phyloP scores from a whole-genome alignment of 441 rosid species.

The Manihot esculenta region DNA sequence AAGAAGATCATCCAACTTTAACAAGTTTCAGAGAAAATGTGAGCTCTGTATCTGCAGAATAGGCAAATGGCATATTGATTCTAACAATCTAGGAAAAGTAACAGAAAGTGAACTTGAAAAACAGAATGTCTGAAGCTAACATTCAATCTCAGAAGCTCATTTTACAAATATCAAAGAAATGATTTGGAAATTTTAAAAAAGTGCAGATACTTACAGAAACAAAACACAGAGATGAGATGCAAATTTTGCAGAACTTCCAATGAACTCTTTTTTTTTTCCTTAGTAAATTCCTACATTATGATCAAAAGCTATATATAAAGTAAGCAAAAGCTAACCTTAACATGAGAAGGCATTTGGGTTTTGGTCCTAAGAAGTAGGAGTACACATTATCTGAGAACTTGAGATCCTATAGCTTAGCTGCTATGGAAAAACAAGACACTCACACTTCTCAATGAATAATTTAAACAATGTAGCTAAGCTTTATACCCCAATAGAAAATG shows the following conservation, averaged over 20 bases:
- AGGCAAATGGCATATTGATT: neutral
- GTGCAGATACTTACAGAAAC: slow-evolving; percentile 1
- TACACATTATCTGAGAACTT: slow-evolving; percentile 24
- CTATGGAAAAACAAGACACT: slow-evolving; percentile 44
- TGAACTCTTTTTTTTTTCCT: neutral
- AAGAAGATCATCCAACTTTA: neutral
- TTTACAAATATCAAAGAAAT: neutral
- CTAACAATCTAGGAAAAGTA: neutral
- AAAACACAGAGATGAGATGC: neutral
- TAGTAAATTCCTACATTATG: slow-evolving; percentile 1
- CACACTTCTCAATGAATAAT: slow-evolving; percentile 42
- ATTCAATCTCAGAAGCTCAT: neutral
- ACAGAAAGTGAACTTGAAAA: neutral
- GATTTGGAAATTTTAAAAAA: neutral
- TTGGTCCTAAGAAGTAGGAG: slow-evolving; percentile 41
- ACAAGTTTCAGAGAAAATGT: neutral
- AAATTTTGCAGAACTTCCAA: slow-evolving; percentile 1
- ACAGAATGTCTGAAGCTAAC: neutral
- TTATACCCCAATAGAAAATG: slow-evolving; percentile 46
- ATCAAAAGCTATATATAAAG: neutral
- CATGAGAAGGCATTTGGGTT: slow-evolving; percentile 24
- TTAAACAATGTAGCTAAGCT: slow-evolving; percentile 28
- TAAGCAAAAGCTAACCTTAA: slow-evolving; percentile 30
- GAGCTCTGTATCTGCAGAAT: neutral
- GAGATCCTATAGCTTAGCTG: slow-evolving; percentile 34